A percentile compares a stretch with the other conserved stretches of the same genome.
Evolutionary conservation across 2,329 filamentous ascomycete genomes (phyloP).

Genomic region (Clarireedia homoeocarpa): DNA sequence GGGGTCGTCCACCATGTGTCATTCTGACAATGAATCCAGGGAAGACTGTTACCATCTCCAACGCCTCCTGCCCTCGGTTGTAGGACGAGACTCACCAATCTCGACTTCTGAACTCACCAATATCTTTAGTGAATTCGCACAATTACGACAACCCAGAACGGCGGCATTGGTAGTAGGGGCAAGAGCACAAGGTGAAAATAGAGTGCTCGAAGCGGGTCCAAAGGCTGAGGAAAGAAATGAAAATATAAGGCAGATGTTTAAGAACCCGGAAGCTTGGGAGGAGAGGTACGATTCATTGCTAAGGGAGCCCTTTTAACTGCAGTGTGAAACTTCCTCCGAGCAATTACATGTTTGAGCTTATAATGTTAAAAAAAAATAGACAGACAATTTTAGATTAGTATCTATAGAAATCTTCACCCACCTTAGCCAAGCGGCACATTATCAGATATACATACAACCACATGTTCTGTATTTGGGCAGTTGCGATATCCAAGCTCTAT

Average conservation of each 20-base stretch:
- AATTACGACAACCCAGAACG: constrained; percentile 6
- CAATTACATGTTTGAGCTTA: too few relatives aligned
- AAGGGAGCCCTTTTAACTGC: neutral
- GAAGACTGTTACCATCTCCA: neutral
- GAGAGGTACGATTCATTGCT: neutral
- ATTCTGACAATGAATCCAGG: neutral
- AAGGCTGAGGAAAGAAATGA: constrained; percentile 2
- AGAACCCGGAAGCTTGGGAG: neutral
- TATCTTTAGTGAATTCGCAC: constrained; percentile 1
- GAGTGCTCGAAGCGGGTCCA: neutral
- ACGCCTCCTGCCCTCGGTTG: neutral
- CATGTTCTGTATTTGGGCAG: too few relatives aligned
- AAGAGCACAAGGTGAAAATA: constrained; percentile 8
- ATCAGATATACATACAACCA: too few relatives aligned
- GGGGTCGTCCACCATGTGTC: neutral
- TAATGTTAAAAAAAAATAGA: too few relatives aligned
- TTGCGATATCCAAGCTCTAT: too few relatives aligned
- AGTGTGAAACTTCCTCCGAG: neutral
- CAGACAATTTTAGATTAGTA: too few relatives aligned
- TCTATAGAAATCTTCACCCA: too few relatives aligned
- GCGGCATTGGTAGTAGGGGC: constrained; percentile 1
- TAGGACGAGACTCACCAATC: neutral
- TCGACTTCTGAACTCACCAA: neutral
- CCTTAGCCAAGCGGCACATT: too few relatives aligned
- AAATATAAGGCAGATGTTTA: neutral